phyloP scores from a whole-genome alignment of 1,284 basidiomycete genomes.

The Cystobasidium pallidum region DNA sequence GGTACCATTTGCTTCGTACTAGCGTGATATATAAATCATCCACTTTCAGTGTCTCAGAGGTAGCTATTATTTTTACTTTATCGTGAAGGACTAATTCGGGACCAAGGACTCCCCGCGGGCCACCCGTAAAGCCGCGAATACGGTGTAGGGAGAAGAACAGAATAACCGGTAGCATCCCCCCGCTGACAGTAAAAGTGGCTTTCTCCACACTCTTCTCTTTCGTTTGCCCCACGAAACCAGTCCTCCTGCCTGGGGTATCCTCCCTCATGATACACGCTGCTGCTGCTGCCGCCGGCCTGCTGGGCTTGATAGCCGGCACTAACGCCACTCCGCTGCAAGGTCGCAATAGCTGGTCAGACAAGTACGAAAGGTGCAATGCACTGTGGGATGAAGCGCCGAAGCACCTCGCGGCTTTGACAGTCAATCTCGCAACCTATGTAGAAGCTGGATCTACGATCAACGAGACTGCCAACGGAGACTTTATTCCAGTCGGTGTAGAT shows the following conservation, averaged over 20 bases:
- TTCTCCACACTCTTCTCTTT: too few species aligned
- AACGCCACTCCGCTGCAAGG: constrained; percentile 16
- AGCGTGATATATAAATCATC: too few species aligned
- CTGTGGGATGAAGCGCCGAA: constrained; percentile 18
- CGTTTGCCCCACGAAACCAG: too few species aligned
- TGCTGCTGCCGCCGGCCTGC: neutral
- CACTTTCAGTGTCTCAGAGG: too few species aligned
- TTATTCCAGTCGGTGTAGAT: constrained; percentile 22
- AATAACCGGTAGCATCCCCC: neutral
- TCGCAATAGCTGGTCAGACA: constrained; percentile 2
- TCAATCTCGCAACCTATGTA: constrained; percentile 32
- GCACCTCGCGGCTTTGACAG: constrained; percentile 27
- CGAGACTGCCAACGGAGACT: constrained; percentile 20
- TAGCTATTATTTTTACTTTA: too few species aligned
- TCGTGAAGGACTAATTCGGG: neutral
- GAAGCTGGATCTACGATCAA: constrained; percentile 30
- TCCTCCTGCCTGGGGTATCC: too few species aligned
- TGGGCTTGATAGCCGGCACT: neutral
- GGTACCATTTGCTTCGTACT: too few species aligned
- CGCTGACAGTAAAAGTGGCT: neutral
- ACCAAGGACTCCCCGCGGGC: neutral
- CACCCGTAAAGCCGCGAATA: too few species aligned
- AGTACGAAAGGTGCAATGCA: constrained; percentile 10
- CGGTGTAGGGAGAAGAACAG: neutral
- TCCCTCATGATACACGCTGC: neutral